Percentiles rank a stretch among this genome's conserved stretches.
phyloP scores from a whole-genome alignment of 2,329 filamentous ascomycete species.

The Lecanicillium sp. region DNA sequence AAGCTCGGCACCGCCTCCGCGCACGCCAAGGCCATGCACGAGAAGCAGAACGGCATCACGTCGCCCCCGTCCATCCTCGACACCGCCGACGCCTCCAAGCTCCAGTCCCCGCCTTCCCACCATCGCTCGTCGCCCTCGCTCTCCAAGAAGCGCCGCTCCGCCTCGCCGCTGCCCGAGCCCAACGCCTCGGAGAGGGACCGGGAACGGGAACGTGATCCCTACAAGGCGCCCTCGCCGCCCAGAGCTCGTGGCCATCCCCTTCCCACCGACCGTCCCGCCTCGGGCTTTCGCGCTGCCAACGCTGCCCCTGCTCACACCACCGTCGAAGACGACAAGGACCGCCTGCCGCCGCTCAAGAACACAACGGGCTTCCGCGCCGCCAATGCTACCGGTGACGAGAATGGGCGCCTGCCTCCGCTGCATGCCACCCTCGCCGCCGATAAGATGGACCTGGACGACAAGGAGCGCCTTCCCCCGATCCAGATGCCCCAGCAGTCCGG shows the following conservation, averaged over 20 bases:
- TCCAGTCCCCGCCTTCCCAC: constrained; percentile 5
- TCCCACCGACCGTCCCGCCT: constrained; percentile 3
- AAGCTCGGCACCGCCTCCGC: constrained; percentile 9
- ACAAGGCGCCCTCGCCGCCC: constrained; percentile 5
- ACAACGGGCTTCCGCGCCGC: background rate
- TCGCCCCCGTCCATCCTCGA: constrained; percentile 1
- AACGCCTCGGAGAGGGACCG: background rate
- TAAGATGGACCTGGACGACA: constrained; percentile 10
- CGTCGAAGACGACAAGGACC: constrained; percentile 3
- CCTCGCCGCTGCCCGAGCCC: constrained; percentile 2
- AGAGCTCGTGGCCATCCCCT: constrained; percentile 3
- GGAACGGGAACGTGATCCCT: no score
- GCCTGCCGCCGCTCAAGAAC: constrained; percentile 9
- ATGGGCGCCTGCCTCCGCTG: constrained; percentile 7
- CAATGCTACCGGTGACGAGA: background rate
- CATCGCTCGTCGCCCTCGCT: background rate
- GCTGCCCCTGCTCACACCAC: no score
- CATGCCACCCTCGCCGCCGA: constrained; percentile 8
- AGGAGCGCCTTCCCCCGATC: constrained; percentile 9
- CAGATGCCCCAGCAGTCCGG: background rate
- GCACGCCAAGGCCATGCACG: constrained; percentile 9
- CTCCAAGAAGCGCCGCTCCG: constrained; percentile 3
- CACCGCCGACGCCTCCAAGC: background rate
- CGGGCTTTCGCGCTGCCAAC: constrained; percentile 9
- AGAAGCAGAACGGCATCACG: constrained; percentile 8